Conservation (phyloP, 768 basidiomycete genomes). For the Hydnum rufescens region DNA sequence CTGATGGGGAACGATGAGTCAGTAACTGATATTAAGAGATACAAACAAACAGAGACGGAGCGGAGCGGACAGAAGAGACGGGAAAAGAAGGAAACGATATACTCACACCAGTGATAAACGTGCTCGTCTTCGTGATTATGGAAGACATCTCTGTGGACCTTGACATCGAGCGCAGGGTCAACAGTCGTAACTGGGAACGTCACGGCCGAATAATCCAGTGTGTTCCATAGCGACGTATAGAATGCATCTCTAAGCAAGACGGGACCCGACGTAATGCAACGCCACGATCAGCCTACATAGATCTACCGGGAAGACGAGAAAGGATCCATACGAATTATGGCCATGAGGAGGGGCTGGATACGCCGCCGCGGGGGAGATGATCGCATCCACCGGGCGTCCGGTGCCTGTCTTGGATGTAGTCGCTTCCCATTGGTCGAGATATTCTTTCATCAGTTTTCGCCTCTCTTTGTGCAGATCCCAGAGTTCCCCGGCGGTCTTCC, state of each 20-base stretch:
- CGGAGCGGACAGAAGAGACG: no score
- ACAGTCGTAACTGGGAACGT: constrained; percentile 47
- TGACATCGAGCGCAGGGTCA: constrained; percentile 32
- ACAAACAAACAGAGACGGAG: background rate
- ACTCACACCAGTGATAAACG: constrained; percentile 35
- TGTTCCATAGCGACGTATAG: constrained; percentile 49
- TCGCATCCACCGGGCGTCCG: constrained; percentile 54
- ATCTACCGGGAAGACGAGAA: background rate
- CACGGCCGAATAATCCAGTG: constrained; percentile 42
- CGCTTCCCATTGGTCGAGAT: constrained; percentile 43
- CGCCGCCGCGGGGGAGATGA: constrained; percentile 44
- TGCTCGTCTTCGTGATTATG: constrained; percentile 27
- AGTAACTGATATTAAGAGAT: no score
- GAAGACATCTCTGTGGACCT: constrained; percentile 28
- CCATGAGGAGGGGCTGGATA: constrained; percentile 48
- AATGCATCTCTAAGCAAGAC: constrained; percentile 20
- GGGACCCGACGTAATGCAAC: background rate
- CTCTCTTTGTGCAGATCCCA: constrained; percentile 46
- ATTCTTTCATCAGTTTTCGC: constrained; percentile 30
- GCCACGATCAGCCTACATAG: background rate
- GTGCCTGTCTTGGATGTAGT: constrained; percentile 35
- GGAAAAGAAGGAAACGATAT: background rate
- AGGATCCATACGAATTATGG: constrained; percentile 25
- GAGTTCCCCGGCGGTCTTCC: constrained; percentile 34
- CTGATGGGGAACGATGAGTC: constrained; percentile 20